Evolutionary conservation across 805 yeast genomes (phyloP).

Genomic region (Cyberlindnera veronae): DNA sequence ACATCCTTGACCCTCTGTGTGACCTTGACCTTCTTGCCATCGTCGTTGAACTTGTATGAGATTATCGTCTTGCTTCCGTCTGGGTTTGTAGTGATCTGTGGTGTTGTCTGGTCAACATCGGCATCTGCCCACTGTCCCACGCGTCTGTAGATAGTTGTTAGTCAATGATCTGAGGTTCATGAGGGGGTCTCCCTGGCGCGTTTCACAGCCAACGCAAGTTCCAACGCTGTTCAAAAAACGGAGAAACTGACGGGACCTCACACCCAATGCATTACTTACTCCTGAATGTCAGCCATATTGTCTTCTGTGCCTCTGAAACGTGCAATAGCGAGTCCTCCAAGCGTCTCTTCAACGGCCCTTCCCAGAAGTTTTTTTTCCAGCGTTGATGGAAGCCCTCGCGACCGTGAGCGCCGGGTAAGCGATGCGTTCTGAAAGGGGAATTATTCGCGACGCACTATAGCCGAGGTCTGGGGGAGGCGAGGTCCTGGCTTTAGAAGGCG

Average conservation of each 20-base stretch:
- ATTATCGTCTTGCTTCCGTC: conserved; percentile 91
- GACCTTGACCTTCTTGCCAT: conserved; percentile 81
- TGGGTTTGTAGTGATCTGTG: conserved; percentile 70
- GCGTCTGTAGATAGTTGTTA: conserved; percentile 2
- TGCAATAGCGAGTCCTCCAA: not conserved
- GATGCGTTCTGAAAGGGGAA: not conserved
- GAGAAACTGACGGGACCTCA: not conserved
- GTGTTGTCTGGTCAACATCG: conserved; percentile 57
- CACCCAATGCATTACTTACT: not conserved
- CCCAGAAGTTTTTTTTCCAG: not conserved
- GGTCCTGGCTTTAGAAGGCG: too few species aligned
- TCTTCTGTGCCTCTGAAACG: not conserved
- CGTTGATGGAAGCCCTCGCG: not conserved
- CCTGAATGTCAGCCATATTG: conserved; percentile 5
- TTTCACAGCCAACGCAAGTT: not conserved
- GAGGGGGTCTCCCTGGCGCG: too few species aligned
- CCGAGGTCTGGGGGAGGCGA: too few species aligned
- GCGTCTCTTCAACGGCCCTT: not conserved
- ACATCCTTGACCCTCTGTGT: conserved; percentile 82
- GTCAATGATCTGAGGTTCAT: too few species aligned
- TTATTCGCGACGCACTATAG: not conserved
- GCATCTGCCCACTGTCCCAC: conserved; percentile 36
- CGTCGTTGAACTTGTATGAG: conserved; percentile 67
- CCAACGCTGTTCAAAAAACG: not conserved
- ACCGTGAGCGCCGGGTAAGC: conserved; percentile 1